phyloP scores from a whole-genome alignment of 768 basidiomycete species.

The Kwoniella dejecticola region DNA sequence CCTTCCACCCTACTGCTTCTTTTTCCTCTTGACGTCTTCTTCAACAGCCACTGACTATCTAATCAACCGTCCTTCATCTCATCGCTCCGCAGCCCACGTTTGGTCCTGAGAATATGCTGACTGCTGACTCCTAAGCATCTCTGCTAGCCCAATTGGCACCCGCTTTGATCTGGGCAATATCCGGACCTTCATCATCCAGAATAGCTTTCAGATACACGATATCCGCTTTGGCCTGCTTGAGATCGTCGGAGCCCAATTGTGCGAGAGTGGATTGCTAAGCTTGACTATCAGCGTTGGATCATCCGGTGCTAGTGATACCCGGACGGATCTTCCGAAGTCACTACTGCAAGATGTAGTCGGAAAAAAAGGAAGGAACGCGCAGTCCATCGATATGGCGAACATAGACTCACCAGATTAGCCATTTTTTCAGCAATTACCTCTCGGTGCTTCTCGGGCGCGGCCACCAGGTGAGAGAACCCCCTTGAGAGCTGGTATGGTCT shows the following conservation, averaged over 20 bases:
- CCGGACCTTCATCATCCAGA: constrained; percentile 14
- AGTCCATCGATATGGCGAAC: not conserved
- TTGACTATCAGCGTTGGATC: not conserved
- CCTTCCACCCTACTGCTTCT: too few relatives aligned
- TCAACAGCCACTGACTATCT: too few relatives aligned
- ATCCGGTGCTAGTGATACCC: too few relatives aligned
- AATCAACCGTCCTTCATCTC: too few relatives aligned
- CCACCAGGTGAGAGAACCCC: constrained; percentile 23
- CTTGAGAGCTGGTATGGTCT: constrained; percentile 22
- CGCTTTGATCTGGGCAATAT: constrained; percentile 22
- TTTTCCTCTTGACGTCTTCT: too few relatives aligned
- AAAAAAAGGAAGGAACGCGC: too few relatives aligned
- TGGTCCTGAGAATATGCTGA: too few relatives aligned
- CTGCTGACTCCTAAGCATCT: not conserved
- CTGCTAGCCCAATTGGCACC: constrained; percentile 16
- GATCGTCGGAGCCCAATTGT: constrained; percentile 18
- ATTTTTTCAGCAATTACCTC: constrained; percentile 20
- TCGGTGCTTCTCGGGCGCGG: constrained; percentile 13
- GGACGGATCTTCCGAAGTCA: too few relatives aligned
- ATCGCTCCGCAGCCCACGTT: too few relatives aligned
- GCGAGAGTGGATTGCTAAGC: constrained; percentile 24
- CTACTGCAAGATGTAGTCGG: too few relatives aligned
- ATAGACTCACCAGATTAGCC: constrained; percentile 27
- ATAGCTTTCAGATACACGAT: constrained; percentile 28
- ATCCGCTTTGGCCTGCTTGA: constrained; percentile 33